Evolutionary conservation across 441 rosid species (phyloP), one percentile per base, ranked within the genome.

Genomic region (Rhodomyrtus psidioides): DNA sequence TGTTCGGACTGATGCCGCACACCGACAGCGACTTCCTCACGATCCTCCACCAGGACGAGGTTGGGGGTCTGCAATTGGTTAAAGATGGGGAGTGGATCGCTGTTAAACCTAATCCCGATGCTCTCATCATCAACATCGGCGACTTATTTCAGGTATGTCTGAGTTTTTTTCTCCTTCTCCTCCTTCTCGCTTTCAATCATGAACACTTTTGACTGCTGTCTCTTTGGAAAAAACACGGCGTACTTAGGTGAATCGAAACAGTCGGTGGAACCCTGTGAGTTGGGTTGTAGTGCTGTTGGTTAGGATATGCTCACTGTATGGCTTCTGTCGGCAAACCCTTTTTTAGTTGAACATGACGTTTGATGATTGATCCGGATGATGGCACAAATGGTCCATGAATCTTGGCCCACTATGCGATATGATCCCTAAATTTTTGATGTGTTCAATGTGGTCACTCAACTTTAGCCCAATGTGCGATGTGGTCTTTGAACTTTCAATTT

Each of bases 1-100:
- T 93, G 34, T 86, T 88, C 39, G 96, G 95, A 39, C 55, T 94
- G 42, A 87, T 93, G 81, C 94, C 96, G 56, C 96, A 94, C 85
- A 93, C 95, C 28, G 95, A 94, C 79, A 85, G 91, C 59, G 92
- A 91, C 86, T 93, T 94, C 83, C 87, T 94, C 79, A 91, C 94
- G 54, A 87, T 94, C 34, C 88, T 94, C 21, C 87, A 74, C 74
- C 96, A 92, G 88, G 94, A 93, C 88, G 90, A 86, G 3, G 91
- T 90, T 7, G 93, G 94, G 44, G 96, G 96, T 9, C 83, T 93
- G 87, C 93, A 94, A 83, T 30, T 93, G 86, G 53, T 86, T 53
- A 93, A 88, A 82, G 89, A 92, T 87, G 95, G 93, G 49, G 88
- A 83, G 85, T 94, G 96, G 96, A 54, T 92, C 84, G 84, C 83